phyloP scores from a whole-genome alignment of 73 alveolate genomes.

The Stentor coeruleus region DNA sequence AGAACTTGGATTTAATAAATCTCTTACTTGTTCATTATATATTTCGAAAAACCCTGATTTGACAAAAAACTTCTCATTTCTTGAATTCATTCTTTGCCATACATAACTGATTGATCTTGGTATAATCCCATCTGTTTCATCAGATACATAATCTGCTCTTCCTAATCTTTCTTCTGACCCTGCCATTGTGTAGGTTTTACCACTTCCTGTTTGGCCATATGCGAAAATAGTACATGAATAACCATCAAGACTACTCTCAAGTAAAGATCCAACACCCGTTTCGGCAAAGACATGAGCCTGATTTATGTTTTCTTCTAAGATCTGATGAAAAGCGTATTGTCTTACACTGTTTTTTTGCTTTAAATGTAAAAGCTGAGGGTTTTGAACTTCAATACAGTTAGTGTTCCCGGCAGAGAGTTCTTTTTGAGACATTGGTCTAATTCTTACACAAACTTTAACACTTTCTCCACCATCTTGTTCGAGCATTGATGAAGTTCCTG shows the following conservation, averaged over 20 bases:
- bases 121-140: constrained; percentile 90
- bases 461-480: constrained; percentile 77
- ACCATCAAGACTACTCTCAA: constrained; percentile 94
- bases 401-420: constrained; percentile 87
- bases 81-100: constrained; percentile 78
- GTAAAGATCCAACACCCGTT: constrained; percentile 44
- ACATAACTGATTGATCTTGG: constrained; percentile 87
- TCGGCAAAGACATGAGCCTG: constrained; percentile 16
- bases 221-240: constrained; percentile 96
- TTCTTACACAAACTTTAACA: constrained; percentile 93
- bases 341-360: constrained; percentile 45
- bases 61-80: constrained; percentile 82
- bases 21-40: constrained; percentile 90
- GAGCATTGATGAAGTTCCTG: not conserved
- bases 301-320: not conserved
- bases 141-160: constrained; percentile 79
- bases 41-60: constrained; percentile 91
- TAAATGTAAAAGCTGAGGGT: not conserved
- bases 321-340: constrained; percentile 36
- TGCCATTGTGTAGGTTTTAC: constrained; percentile 92
- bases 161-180: constrained; percentile 87
- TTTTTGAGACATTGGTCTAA: constrained; percentile 87
- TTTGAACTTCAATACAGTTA: constrained; percentile 58
- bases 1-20: constrained; percentile 79
- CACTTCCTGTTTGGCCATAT: constrained; percentile 98